Evolutionary conservation across 176 grass and related monocot species (phyloP), one percentile per base, ranked within the genome.

Genomic region (Coix lacrymajobi): DNA sequence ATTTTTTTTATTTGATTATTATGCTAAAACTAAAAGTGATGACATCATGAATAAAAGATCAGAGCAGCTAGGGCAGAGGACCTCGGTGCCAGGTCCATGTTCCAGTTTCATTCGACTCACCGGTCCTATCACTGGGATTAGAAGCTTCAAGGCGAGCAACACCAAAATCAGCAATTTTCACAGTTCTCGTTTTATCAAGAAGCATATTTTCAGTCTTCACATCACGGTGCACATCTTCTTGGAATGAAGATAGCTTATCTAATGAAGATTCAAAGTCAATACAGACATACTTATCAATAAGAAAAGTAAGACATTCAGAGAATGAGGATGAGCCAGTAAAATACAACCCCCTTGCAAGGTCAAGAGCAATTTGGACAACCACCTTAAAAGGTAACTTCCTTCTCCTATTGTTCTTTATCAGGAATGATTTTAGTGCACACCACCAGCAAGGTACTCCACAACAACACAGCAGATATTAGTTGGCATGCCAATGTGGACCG

Each of bases 51-150:
- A 39, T 4, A 3, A 5, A 48, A 52, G 32, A 64, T 14, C n/a
- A 72, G n/a, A 51, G 24, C 32, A 74, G 24, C 45, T 78, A 1
- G 10, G n/a, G 10, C 6, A 8, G 19, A n/a, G n/a, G n/a, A 99
- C 96, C 96, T 99, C 96, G 96, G 96, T 19, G 96, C 96, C 96
- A 99, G 96, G 83, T 99, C 96, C 96, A 61, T 19, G 97, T 99
- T 80, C 97, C 93, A 33, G 93, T 99, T 90, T 94, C n/a, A n/a
- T n/a, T n/a, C n/a, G n/a, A n/a, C n/a, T 94, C 97, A 5, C 97
- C 97, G 0, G 97, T 99, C 93, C 94, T 99, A 38, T 99, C 97
- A 25, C 91, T 90, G 34, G 93, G 97, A 80, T 96, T 99, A 86
- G 73, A 71, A 86, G 97, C 97, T 64, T 96, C 93, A 67, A 91